Evolutionary conservation across 2,329 filamentous ascomycete species (phyloP), one percentile per base, ranked within the genome.

Genomic region (Scleromitrula shiraiana): DNA sequence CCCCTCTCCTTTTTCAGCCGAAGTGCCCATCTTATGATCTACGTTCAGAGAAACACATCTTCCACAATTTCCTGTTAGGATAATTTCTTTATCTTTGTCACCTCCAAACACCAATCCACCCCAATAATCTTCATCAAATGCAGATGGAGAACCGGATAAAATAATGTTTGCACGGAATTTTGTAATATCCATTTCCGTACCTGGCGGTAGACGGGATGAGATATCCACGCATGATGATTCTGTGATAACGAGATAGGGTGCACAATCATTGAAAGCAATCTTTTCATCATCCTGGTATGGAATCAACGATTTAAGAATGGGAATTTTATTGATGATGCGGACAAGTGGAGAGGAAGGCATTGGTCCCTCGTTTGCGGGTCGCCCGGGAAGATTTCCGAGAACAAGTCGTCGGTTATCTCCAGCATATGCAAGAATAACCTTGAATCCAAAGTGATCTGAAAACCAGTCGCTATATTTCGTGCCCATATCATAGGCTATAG

Each of bases 101-200:
- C 7, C 27, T 3, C 51, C 52, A 32, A 84, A 62, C 14, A 64
- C 63, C 27, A 88, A 64, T 58, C 82, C 78, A 2, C 69, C 76
- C 85, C 83, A 89, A 59, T 76, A 87, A 61, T 89, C 85, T 63
- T 89, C 84, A 10, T 82, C 81, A 62, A 77, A 89, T 1, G 77
- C 65, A 0, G 24, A 8, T 8, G 65, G 63, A 4, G 76, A 72
- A 2, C 79, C 80, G 30, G 76, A 75, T 1, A 88, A 66, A 1
- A 89, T 79, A 39, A 89, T 76, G 61, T 88, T 89, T 0, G 84
- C 82, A 29, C 85, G 77, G 64, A 88, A 85, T 57, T 83, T 84
- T 32, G 74, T 75, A 62, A 85, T 77, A 45, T 83, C 80, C 67
- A 85, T 74, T 17, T 67, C 59, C 24, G 72, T 64, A 10, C 66